phyloP scores from a whole-genome alignment of 1,139 yeast genomes.

The Cylindricascospora bacillispora region DNA sequence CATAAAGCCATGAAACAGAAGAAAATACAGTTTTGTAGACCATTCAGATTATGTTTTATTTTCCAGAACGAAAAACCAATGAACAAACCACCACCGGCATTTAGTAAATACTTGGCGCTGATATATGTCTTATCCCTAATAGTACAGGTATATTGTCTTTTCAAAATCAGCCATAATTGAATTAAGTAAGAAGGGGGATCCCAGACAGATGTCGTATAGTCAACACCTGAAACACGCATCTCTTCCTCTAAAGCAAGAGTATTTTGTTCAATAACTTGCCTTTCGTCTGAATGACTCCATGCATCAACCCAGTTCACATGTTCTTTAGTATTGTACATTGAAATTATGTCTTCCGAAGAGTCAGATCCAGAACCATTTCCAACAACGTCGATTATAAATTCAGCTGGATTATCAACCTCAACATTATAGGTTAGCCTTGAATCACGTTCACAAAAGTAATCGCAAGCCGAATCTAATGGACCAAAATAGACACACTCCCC shows the following conservation, averaged over 20 bases:
- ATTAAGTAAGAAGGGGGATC: conserved; percentile 22
- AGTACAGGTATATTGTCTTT: conserved; percentile 26
- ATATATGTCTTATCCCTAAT: conserved; percentile 35
- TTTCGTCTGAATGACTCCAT: conserved; percentile 33
- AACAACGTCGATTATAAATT: conserved; percentile 43
- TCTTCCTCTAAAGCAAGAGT: conserved; percentile 18
- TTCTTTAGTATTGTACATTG: conserved; percentile 36
- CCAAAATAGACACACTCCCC: conserved; percentile 36
- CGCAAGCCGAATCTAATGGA: conserved; percentile 30
- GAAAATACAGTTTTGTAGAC: conserved; percentile 41
- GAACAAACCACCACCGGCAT: conserved; percentile 36
- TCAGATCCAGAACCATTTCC: conserved; percentile 22
- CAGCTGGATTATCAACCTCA: conserved; percentile 42
- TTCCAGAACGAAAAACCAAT: conserved; percentile 48
- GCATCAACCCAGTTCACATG: conserved; percentile 32
- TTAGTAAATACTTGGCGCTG: conserved; percentile 30
- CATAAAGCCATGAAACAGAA: conserved; percentile 39
- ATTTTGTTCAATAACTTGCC: conserved; percentile 13
- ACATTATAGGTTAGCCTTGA: conserved; percentile 9
- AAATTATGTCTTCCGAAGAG: conserved; percentile 1
- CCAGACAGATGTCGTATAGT: conserved; percentile 25
- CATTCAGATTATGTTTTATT: conserved; percentile 36
- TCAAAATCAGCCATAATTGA: conserved; percentile 24
- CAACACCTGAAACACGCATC: conserved; percentile 10
- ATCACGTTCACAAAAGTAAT: conserved; percentile 25